These are phyloP conservation scores for Salicornia ramosissima DNA, from an alignment of 148 eudicot genomes.

Conservation along the genomic window DNA sequence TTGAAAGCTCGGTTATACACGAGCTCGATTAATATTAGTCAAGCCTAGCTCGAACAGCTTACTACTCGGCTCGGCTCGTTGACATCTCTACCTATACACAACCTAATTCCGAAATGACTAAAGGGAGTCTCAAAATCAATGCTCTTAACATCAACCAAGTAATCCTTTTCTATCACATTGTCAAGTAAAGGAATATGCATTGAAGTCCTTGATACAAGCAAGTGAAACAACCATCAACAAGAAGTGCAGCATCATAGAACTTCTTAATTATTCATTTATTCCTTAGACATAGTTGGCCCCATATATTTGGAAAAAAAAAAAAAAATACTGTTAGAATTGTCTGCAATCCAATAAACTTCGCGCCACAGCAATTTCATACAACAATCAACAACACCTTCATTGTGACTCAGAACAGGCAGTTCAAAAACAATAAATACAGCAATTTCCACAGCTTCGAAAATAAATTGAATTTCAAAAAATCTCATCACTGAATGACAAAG, in stretches of 20 bases:
- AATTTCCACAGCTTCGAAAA: background rate
- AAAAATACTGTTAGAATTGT: no score
- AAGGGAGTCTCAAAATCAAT: background rate
- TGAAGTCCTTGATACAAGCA: background rate
- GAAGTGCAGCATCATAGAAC: background rate
- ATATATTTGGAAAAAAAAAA: background rate
- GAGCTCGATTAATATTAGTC: no score
- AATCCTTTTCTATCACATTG: background rate
- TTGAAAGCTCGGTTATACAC: no score
- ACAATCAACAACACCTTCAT: background rate
- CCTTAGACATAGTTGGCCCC: background rate
- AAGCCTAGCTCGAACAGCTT: no score
- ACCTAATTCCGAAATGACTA: background rate
- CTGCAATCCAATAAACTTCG: background rate
- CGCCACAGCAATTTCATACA: background rate
- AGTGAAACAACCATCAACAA: background rate
- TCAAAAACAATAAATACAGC: no score
- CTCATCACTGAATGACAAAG: no score
- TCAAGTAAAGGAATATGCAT: background rate
- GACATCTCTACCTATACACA: no score
- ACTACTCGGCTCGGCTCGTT: no score
- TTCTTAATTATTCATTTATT: background rate
- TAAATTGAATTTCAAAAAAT: no score
- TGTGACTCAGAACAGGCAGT: no score
- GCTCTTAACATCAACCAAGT: background rate